Percentiles rank a stretch among this genome's conserved stretches.
These are phyloP conservation scores for Alternaria triticina DNA, from an alignment of 2,329 filamentous ascomycete species.

Conservation along the genomic window DNA sequence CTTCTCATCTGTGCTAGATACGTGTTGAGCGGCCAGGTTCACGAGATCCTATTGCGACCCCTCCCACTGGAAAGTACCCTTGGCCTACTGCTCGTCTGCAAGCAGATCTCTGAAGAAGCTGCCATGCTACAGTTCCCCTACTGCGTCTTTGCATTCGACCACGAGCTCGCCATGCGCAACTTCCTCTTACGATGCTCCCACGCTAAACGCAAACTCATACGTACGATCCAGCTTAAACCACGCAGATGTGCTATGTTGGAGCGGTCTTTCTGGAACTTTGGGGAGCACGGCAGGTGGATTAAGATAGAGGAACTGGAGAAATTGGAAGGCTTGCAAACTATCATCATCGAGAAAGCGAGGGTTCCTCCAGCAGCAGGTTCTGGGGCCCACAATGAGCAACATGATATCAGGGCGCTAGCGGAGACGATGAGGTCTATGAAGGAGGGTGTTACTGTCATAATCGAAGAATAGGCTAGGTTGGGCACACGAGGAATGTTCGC, in stretches of 20 bases:
- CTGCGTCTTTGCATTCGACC: neutral
- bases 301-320: neutral
- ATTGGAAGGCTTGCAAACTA: neutral
- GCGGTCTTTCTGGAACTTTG: neutral
- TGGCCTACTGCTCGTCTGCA: neutral
- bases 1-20: neutral
- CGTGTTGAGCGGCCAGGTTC: neutral
- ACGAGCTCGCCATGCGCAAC: neutral
- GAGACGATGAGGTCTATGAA: neutral
- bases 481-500: neutral
- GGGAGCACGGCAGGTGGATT: too few relatives aligned
- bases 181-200: neutral
- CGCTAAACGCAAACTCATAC: neutral
- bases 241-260: neutral
- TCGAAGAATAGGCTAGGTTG: neutral
- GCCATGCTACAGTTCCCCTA: neutral
- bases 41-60: neutral
- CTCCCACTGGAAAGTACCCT: neutral
- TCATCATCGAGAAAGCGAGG: neutral
- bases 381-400: neutral
- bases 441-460: neutral
- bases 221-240: neutral
- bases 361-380: neutral
- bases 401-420: neutral
- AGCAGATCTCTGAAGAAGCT: neutral